Conservation (phyloP, 2,329 filamentous ascomycete genomes). For the Fusarium poae region DNA sequence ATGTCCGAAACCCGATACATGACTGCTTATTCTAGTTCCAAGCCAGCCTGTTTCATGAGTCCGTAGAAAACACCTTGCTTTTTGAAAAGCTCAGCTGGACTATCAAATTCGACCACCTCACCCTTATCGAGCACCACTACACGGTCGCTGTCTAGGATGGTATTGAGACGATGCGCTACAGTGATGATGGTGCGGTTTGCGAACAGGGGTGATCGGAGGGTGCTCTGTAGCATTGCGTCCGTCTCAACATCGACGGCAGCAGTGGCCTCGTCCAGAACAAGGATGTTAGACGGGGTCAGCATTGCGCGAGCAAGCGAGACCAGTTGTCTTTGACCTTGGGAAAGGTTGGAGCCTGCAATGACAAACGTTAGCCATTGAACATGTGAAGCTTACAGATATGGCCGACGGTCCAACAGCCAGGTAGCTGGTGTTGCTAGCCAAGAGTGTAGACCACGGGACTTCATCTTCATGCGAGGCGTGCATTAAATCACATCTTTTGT, state of each 20-base stretch:
- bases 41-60: constrained; percentile 89
- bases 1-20: background rate
- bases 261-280: constrained; percentile 97
- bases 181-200: constrained; percentile 96
- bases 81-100: constrained; percentile 81
- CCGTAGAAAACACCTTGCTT: constrained; percentile 85
- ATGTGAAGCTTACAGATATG: constrained; percentile 22
- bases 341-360: constrained; percentile 85
- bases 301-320: constrained; percentile 93
- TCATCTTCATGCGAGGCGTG: constrained; percentile 52
- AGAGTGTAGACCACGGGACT: constrained; percentile 50
- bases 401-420: constrained; percentile 12
- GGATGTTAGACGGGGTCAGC: constrained; percentile 94
- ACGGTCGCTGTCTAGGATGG: constrained; percentile 88
- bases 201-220: constrained; percentile 76
- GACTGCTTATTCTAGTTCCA: constrained; percentile 63
- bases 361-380: constrained; percentile 36
- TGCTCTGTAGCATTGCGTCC: constrained; percentile 74
- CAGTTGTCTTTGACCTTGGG: constrained; percentile 93
- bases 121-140: constrained; percentile 95
- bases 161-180: constrained; percentile 98
- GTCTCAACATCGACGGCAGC: constrained; percentile 79
- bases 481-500: constrained; percentile 51
- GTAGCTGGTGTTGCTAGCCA: constrained; percentile 15
- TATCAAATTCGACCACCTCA: constrained; percentile 92